phyloP scores from a whole-genome alignment of 306 rosid species.

The Cercis canadensis region DNA sequence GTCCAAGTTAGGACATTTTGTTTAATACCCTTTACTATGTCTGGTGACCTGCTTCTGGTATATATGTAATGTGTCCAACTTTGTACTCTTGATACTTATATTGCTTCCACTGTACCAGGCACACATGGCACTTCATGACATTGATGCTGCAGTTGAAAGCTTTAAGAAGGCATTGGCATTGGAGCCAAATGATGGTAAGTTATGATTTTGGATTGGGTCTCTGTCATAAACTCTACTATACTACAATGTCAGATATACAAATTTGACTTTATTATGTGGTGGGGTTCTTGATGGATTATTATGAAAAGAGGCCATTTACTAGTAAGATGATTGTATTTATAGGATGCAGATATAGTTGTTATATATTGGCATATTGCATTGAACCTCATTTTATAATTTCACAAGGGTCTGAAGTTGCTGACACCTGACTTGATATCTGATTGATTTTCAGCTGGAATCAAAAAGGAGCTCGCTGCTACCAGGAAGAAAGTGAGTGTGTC shows the following conservation, averaged over 20 bases:
- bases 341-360: background rate
- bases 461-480: constrained; percentile 76
- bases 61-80: background rate
- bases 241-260: background rate
- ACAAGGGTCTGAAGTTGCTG: constrained; percentile 13
- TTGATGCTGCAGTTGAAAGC: constrained; percentile 91
- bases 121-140: constrained; percentile 78
- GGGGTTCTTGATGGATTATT: background rate
- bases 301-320: no score
- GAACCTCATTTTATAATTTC: constrained; percentile 10
- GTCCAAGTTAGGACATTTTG: constrained; percentile 1
- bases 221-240: constrained; percentile 2
- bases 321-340: background rate
- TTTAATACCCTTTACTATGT: constrained; percentile 3
- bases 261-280: no score
- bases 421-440: constrained; percentile 31
- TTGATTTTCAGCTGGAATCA: constrained; percentile 77
- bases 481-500: constrained; percentile 67
- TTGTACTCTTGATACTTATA: constrained; percentile 31
- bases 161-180: constrained; percentile 72
- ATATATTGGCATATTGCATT: constrained; percentile 8
- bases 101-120: constrained; percentile 55
- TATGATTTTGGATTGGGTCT: constrained; percentile 8
- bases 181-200: constrained; percentile 90
- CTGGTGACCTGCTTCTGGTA: constrained; percentile 21